A percentile compares a stretch with the other conserved stretches of the same genome.
Conservation (phyloP, 352 stramenopile genomes). For the Saprolegnia diclina region DNA sequence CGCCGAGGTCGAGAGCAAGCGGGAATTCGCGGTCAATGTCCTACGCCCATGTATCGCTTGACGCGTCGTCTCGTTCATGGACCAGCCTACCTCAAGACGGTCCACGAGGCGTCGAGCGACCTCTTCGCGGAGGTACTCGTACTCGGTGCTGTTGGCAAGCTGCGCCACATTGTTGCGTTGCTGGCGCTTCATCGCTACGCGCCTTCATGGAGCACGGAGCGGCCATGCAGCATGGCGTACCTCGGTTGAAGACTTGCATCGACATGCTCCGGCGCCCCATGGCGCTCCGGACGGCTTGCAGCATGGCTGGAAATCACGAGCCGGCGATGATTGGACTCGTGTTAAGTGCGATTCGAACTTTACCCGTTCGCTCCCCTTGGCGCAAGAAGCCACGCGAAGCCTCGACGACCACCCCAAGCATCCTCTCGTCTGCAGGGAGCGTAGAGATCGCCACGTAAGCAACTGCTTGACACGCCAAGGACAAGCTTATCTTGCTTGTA, state of each 20-base stretch:
- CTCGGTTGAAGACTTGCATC: constrained; percentile 27
- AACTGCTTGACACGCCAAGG: too few species aligned
- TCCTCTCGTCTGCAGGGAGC: too few species aligned
- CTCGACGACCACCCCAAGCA: too few species aligned
- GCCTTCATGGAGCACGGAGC: not conserved
- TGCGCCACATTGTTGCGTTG: constrained; percentile 73
- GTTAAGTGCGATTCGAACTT: not conserved
- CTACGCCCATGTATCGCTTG: constrained; percentile 26
- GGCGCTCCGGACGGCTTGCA: not conserved
- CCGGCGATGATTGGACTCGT: not conserved
- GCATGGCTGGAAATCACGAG: not conserved
- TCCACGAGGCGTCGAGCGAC: constrained; percentile 77
- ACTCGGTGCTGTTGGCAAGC: constrained; percentile 55
- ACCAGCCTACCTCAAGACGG: constrained; percentile 50
- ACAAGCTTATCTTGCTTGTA: too few species aligned
- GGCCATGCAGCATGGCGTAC: not conserved
- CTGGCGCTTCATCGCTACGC: constrained; percentile 62
- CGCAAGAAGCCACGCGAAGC: too few species aligned
- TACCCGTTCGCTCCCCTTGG: too few species aligned
- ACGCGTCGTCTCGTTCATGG: constrained; percentile 3
- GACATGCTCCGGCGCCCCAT: constrained; percentile 15
- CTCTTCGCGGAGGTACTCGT: constrained; percentile 84
- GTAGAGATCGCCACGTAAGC: too few species aligned
- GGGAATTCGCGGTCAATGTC: constrained; percentile 81
- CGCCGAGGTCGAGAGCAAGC: constrained; percentile 69